Base-by-base conservation (phyloP, 176 grass and related monocot genomes). In the Alloteropsis semialata region DNA sequence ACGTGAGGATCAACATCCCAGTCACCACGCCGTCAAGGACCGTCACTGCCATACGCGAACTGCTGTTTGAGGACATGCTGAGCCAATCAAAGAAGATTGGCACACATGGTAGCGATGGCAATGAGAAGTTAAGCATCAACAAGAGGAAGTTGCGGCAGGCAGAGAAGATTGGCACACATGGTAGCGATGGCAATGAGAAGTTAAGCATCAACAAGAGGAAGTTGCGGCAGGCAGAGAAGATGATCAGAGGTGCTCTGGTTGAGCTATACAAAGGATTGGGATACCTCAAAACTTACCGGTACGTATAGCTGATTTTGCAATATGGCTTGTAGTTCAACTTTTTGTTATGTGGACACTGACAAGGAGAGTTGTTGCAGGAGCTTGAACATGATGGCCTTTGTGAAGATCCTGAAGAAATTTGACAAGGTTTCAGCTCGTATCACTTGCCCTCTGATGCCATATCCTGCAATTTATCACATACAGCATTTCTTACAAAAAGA, bases 321-420 rank as follows among this genome's bases (percentile, higher is more conserved):
- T 61, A 49, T 66, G 32, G 58, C 34, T 16, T 72, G 39, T 82
- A 57, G 36, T 66, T 78, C 19, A 19, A 60, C 38, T 32, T 77
- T 77, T 32, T 24, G 19, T 30, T 72, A 34, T 38, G 30, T 49
- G 38, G 30, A 58, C 78, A 66, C 65, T 69, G 32, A 86, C 74
- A 74, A 74, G 60, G 67, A 34, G 11, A 57, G 29, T 89, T 71
- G 29, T 87, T 87, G 77, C 86, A 99, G 96, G 84, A 94, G 80
- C 69, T 86, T 96, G 83, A 99, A 99, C 87, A 92, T 94, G 96
- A 61, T 94, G 87, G 96, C 96, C 41, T 99, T 99, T 89, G 87
- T 88, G 68, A 99, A 96, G 87, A 99, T 99, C 17, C 67, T 99
- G 69, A 99, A 99, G 85, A 99, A 99, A 84, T 93, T 99, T 84